Conservation (phyloP, 768 basidiomycete genomes). For the Psilocybe tampanensis region DNA sequence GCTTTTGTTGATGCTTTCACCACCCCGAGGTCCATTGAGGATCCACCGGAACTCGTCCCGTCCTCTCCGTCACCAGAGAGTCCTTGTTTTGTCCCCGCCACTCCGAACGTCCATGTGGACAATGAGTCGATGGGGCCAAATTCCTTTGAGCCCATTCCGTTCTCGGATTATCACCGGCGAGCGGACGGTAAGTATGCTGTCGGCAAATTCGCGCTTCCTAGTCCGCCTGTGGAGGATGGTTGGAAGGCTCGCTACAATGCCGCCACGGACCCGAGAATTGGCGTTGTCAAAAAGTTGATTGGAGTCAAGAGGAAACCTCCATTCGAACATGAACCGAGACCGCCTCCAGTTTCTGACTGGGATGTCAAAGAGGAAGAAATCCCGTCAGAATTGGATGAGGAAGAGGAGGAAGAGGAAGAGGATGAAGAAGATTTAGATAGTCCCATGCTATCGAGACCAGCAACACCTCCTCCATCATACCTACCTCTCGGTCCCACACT, state of each 20-base stretch:
- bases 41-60: constrained; percentile 38
- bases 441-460: constrained; percentile 50
- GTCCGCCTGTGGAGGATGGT: constrained; percentile 57
- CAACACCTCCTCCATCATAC: constrained; percentile 72
- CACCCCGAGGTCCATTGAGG: constrained; percentile 38
- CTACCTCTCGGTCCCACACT: constrained; percentile 72
- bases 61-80: neutral
- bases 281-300: constrained; percentile 66
- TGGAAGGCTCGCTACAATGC: constrained; percentile 61
- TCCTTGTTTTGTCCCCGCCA: neutral
- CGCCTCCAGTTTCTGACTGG: neutral
- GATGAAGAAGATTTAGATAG: constrained; percentile 38
- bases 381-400: constrained; percentile 23
- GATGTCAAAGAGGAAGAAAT: constrained; percentile 26
- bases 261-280: constrained; percentile 72
- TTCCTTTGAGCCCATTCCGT: constrained; percentile 75
- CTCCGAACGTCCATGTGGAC: constrained; percentile 45
- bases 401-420: constrained; percentile 34
- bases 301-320: constrained; percentile 57
- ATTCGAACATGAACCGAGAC: neutral
- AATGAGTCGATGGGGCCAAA: constrained; percentile 16
- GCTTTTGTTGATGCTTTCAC: neutral
- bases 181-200: constrained; percentile 74
- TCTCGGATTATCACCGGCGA: constrained; percentile 60
- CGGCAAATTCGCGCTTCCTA: constrained; percentile 75